Conservation (phyloP, 495 filamentous ascomycete genomes). For the Xylaria intraflava region DNA sequence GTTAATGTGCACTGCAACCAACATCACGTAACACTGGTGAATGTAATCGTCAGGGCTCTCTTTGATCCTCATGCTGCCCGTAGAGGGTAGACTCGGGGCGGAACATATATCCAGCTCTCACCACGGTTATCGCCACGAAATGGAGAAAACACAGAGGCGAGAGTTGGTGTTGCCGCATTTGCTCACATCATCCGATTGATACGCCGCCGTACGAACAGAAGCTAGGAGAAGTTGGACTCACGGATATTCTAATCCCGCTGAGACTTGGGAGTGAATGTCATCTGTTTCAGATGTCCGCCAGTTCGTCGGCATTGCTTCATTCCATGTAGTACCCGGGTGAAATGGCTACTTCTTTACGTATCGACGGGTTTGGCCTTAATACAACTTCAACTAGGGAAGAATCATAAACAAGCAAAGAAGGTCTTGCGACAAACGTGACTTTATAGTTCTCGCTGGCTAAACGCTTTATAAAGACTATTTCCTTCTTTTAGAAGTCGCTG, state of each 20-base stretch:
- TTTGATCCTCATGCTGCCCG: constrained; percentile 40
- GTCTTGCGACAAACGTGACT: background rate
- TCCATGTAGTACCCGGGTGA: background rate
- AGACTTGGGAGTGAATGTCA: too few relatives aligned
- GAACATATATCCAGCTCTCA: constrained; percentile 10
- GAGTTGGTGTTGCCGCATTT: background rate
- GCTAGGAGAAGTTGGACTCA: background rate
- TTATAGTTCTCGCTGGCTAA: background rate
- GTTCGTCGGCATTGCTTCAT: background rate
- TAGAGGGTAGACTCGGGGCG: constrained; percentile 23
- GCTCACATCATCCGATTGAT: constrained; percentile 27
- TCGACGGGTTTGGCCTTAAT: background rate
- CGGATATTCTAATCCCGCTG: too few relatives aligned
- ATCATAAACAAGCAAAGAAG: background rate
- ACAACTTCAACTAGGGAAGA: background rate
- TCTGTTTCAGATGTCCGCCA: background rate
- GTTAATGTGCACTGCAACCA: background rate
- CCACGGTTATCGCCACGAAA: constrained; percentile 28
- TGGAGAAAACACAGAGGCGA: constrained; percentile 24
- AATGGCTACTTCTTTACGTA: background rate
- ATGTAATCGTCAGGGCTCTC: constrained; percentile 47
- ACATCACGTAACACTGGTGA: background rate
- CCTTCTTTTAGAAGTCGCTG: constrained; percentile 32
- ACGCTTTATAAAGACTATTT: background rate
- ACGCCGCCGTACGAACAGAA: constrained; percentile 4